Conservation (phyloP, 352 stramenopile genomes). For the Ophiocytium majus region DNA sequence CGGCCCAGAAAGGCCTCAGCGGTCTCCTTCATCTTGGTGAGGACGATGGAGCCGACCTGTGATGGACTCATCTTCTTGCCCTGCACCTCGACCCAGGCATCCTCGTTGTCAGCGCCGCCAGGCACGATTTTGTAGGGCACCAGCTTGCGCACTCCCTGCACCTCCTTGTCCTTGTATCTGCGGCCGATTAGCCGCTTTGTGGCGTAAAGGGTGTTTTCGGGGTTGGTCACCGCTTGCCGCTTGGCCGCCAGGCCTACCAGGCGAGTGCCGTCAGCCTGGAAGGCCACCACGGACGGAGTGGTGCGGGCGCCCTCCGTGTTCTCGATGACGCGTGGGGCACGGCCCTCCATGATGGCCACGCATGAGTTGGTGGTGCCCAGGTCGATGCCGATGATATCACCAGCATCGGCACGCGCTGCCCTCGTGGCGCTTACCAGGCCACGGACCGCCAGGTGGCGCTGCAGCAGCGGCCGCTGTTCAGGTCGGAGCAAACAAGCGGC, state of each 20-base stretch:
- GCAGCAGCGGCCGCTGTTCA: not conserved
- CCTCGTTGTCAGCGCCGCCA: conserved; percentile 77
- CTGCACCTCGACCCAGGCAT: conserved; percentile 86
- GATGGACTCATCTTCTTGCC: conserved; percentile 89
- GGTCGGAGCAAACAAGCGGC: too few relatives aligned
- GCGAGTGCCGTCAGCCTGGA: conserved; percentile 80
- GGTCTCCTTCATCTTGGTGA: conserved; percentile 98
- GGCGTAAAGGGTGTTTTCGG: conserved; percentile 94
- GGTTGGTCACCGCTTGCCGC: conserved; percentile 95
- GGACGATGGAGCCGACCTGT: conserved; percentile 89
- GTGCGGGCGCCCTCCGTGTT: conserved; percentile 93
- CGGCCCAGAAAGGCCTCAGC: conserved; percentile 84
- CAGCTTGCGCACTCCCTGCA: conserved; percentile 86
- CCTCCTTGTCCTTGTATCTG: conserved; percentile 84
- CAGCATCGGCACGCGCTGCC: conserved; percentile 24
- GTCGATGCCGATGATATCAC: conserved; percentile 91
- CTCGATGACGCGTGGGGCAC: conserved; percentile 91
- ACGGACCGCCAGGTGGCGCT: not conserved
- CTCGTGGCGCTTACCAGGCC: not conserved
- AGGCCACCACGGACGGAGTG: conserved; percentile 92
- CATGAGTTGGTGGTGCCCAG: conserved; percentile 99
- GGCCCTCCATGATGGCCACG: conserved; percentile 84
- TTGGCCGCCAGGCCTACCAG: conserved; percentile 91
- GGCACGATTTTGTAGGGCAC: conserved; percentile 94
- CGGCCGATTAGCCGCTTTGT: conserved; percentile 95